phyloP scores from a whole-genome alignment of 352 stramenopile species.

The Phytopythium helicoides region DNA sequence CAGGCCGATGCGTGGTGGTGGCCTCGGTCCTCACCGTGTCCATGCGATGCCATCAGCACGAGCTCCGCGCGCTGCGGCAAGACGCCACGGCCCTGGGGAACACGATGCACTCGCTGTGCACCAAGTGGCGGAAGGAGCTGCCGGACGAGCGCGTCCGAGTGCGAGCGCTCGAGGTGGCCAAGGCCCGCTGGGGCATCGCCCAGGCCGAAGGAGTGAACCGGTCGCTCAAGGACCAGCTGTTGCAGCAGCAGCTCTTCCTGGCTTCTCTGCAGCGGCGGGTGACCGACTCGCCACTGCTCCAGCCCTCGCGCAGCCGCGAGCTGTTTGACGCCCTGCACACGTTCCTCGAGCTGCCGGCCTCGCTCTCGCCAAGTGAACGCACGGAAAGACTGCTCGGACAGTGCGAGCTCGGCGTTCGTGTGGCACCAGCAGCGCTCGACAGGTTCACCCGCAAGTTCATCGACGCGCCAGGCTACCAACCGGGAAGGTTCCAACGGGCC shows the following conservation, averaged over 20 bases:
- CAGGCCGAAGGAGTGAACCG: constrained; percentile 51
- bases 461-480: not conserved
- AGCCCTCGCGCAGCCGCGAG: constrained; percentile 42
- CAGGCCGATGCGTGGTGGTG: no score
- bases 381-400: constrained; percentile 32
- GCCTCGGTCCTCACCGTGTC: no score
- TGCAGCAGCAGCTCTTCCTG: constrained; percentile 65
- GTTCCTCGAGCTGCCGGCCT: constrained; percentile 16
- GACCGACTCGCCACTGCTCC: constrained; percentile 45
- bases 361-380: constrained; percentile 17
- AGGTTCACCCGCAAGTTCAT: constrained; percentile 24
- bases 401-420: constrained; percentile 27
- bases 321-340: constrained; percentile 55
- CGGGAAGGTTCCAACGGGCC: not conserved
- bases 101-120: constrained; percentile 33
- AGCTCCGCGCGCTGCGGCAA: constrained; percentile 45
- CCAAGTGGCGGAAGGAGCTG: constrained; percentile 41
- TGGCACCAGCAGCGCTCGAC: constrained; percentile 31
- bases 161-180: constrained; percentile 40
- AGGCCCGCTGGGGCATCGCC: constrained; percentile 48
- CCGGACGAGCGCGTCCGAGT: constrained; percentile 29
- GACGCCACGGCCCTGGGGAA: constrained; percentile 40
- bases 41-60: constrained; percentile 36
- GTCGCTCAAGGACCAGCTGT: constrained; percentile 49
- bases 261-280: constrained; percentile 55